Percentiles rank a stretch among this genome's conserved stretches.
phyloP scores from a whole-genome alignment of 2,329 filamentous ascomycete genomes.

The Aspergillus transmontanensis region DNA sequence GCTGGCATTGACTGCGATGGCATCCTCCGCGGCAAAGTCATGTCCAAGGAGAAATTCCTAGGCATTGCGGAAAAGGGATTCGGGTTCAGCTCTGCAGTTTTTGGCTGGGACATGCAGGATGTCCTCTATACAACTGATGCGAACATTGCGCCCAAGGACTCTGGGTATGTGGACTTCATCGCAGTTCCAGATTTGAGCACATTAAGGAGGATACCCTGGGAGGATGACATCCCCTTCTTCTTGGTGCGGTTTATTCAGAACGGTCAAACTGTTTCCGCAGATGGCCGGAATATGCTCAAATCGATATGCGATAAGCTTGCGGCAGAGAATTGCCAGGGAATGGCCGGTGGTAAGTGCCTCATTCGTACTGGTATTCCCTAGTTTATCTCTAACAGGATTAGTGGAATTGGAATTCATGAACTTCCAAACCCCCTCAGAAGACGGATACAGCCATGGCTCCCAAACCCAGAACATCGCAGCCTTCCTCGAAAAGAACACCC shows the following conservation, averaged over 20 bases:
- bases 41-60: slow-evolving; percentile 90
- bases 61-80: slow-evolving; percentile 76
- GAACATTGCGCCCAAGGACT: slow-evolving; percentile 79
- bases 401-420: slow-evolving; percentile 82
- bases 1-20: slow-evolving; percentile 86
- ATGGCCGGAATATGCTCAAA: slow-evolving; percentile 74
- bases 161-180: slow-evolving; percentile 82
- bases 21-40: slow-evolving; percentile 81
- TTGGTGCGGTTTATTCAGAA: slow-evolving; percentile 79
- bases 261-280: slow-evolving; percentile 70
- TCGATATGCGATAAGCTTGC: slow-evolving; percentile 67
- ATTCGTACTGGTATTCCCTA: slow-evolving; percentile 35
- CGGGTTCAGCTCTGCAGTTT: slow-evolving; percentile 89
- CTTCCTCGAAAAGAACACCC: slow-evolving; percentile 72
- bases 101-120: slow-evolving; percentile 97
- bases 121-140: slow-evolving; percentile 68
- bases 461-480: slow-evolving; percentile 73
- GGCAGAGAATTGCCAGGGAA: slow-evolving; percentile 69
- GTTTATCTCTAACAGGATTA: slow-evolving; percentile 41
- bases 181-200: slow-evolving; percentile 75
- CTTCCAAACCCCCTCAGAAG: slow-evolving; percentile 31
- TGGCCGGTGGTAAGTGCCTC: slow-evolving; percentile 74
- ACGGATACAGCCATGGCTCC: slow-evolving; percentile 67
- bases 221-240: slow-evolving; percentile 81
- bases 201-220: slow-evolving; percentile 85